Conservation (phyloP, 352 stramenopile genomes). For the Elongisporangium senticosum region DNA sequence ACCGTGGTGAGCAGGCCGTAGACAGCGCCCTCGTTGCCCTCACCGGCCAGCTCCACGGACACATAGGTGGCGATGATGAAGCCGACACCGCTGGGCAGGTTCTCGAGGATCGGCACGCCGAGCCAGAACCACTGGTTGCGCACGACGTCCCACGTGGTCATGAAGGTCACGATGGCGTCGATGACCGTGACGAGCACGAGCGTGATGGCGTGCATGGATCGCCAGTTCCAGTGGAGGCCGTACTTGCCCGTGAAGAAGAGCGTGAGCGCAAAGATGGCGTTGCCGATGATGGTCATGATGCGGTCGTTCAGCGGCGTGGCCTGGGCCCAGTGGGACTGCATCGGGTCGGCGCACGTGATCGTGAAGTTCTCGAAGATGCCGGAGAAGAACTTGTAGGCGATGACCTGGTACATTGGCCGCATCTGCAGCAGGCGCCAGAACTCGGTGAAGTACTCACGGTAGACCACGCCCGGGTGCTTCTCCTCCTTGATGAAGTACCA, state of each 20-base stretch:
- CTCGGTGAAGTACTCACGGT: constrained; percentile 30
- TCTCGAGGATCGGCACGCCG: constrained; percentile 24
- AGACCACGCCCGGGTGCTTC: constrained; percentile 18
- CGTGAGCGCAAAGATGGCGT: constrained; percentile 22
- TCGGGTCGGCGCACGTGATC: constrained; percentile 21
- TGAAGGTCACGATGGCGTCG: constrained; percentile 22
- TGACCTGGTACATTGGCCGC: constrained; percentile 40
- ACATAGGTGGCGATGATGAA: constrained; percentile 41
- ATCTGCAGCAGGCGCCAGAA: constrained; percentile 28
- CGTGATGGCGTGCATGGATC: constrained; percentile 20
- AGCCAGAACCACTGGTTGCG: constrained; percentile 49
- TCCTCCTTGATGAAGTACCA: constrained; percentile 47
- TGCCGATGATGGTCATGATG: constrained; percentile 28
- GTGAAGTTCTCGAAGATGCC: constrained; percentile 34
- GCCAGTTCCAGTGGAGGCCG: constrained; percentile 34
- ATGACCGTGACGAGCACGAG: constrained; percentile 22
- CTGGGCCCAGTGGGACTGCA: constrained; percentile 23
- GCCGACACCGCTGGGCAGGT: constrained; percentile 27
- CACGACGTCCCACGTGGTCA: constrained; percentile 29
- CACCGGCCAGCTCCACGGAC: constrained; percentile 36
- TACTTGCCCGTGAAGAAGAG: constrained; percentile 27
- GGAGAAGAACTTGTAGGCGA: constrained; percentile 34
- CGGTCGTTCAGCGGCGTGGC: constrained; percentile 28
- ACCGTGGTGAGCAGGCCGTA: constrained; percentile 38
- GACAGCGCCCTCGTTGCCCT: constrained; percentile 39